Percentiles rank a stretch among this genome's conserved stretches.
Evolutionary conservation across 2,329 filamentous ascomycete genomes (phyloP).

Genomic region (Colletotrichum limetticola): DNA sequence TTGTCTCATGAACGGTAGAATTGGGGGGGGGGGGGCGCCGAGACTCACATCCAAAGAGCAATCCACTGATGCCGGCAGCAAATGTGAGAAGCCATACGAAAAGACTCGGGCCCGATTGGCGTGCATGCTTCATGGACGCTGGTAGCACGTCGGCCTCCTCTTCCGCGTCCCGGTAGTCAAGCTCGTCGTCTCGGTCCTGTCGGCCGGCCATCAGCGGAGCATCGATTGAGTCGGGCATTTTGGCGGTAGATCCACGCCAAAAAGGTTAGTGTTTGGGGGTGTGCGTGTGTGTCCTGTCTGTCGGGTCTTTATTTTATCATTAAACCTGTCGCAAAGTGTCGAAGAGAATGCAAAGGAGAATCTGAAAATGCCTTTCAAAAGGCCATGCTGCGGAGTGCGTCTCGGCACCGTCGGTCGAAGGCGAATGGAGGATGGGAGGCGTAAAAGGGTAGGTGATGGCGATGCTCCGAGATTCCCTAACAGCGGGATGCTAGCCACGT

Average conservation of each 20-base stretch:
- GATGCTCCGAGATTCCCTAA: neutral
- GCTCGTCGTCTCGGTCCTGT: constrained; percentile 43
- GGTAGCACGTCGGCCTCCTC: constrained; percentile 39
- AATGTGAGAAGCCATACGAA: constrained; percentile 72
- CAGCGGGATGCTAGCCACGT: constrained; percentile 32
- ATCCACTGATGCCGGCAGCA: constrained; percentile 73
- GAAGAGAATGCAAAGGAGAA: neutral
- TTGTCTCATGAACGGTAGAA: neutral
- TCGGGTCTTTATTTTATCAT: neutral
- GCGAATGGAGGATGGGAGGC: neutral
- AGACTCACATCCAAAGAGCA: constrained; percentile 73
- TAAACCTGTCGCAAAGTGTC: constrained; percentile 9
- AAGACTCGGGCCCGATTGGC: constrained; percentile 48
- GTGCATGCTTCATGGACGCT: constrained; percentile 32
- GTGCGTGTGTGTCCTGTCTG: neutral
- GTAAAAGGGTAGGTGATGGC: neutral
- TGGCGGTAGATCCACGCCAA: constrained; percentile 2
- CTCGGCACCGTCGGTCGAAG: constrained; percentile 28
- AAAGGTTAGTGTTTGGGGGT: neutral
- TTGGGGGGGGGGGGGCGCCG: neutral
- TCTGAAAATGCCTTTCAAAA: constrained; percentile 20
- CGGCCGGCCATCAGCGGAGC: constrained; percentile 33
- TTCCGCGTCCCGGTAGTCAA: constrained; percentile 38
- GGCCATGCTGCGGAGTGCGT: constrained; percentile 24
- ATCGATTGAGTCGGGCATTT: constrained; percentile 33